Percentiles rank a stretch among this genome's conserved stretches.
Evolutionary conservation across 257 asterid genomes (phyloP).

Genomic region (Schizonepeta tenuifolia): DNA sequence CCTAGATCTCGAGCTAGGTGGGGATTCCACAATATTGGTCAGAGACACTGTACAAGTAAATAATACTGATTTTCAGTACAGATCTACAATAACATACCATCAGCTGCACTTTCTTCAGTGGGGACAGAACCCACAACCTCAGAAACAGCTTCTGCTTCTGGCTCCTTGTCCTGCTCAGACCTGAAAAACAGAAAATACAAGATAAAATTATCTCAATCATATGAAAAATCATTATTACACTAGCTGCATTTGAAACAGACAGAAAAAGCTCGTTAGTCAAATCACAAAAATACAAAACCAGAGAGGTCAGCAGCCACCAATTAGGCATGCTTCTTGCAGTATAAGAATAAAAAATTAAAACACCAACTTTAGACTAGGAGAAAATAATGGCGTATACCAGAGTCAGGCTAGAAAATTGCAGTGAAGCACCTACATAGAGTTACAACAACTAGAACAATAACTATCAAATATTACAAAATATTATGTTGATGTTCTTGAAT

Average conservation of each 20-base stretch:
- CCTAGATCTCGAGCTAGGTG: not conserved
- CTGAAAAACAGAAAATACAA: conserved; percentile 44
- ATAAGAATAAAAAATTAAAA: not conserved
- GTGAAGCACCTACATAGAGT: conserved; percentile 3
- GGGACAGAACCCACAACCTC: conserved; percentile 68
- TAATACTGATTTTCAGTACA: conserved; percentile 13
- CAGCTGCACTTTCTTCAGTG: conserved; percentile 72
- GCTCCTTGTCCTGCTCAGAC: conserved; percentile 99
- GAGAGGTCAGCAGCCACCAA: conserved; percentile 18
- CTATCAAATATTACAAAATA: not conserved
- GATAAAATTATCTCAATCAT: conserved; percentile 14
- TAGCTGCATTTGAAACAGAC: conserved; percentile 12
- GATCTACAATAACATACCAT: conserved; percentile 46
- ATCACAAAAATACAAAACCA: conserved; percentile 27
- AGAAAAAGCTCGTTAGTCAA: not conserved
- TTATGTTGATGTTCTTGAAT: not conserved
- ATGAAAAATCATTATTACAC: not conserved
- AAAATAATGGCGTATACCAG: not conserved
- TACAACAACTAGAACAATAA: conserved; percentile 10
- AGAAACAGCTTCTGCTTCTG: conserved; percentile 74
- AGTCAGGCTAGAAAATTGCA: not conserved
- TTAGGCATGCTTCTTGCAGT: conserved; percentile 4
- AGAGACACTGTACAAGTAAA: conserved; percentile 18
- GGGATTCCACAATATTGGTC: conserved; percentile 9
- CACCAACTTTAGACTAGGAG: conserved; percentile 14